Conservation (phyloP, 345 rosid genomes). For the Trapa bicornis region DNA sequence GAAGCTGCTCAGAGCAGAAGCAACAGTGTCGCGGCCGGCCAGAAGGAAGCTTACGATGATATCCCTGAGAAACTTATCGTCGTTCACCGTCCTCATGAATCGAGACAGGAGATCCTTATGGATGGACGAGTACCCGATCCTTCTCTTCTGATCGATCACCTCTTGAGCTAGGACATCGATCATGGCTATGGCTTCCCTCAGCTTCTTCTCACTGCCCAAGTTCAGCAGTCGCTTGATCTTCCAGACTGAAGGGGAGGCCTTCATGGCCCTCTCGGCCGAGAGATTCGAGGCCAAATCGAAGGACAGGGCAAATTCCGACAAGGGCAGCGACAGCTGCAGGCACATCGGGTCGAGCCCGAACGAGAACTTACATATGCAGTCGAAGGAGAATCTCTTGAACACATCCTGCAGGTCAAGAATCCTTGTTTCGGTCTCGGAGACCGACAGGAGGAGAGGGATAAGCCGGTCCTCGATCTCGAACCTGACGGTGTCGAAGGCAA, state of each 20-base stretch:
- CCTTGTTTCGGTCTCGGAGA: slow-evolving; percentile 4
- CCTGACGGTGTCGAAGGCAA: slow-evolving; percentile 40
- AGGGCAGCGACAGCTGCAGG: slow-evolving; percentile 37
- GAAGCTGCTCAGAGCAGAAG: slow-evolving; percentile 40
- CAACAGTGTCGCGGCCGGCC: slow-evolving; percentile 56
- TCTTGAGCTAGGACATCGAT: slow-evolving; percentile 40
- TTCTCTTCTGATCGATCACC: slow-evolving; percentile 33
- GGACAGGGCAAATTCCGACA: slow-evolving; percentile 41
- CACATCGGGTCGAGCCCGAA: slow-evolving; percentile 62
- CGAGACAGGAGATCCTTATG: slow-evolving; percentile 55
- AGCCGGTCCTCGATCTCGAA: slow-evolving; percentile 43
- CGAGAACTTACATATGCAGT: slow-evolving; percentile 44
- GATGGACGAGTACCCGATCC: slow-evolving; percentile 15
- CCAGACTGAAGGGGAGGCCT: slow-evolving; percentile 40
- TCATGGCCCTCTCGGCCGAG: slow-evolving; percentile 55
- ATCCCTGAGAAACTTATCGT: slow-evolving; percentile 40
- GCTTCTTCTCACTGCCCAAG: slow-evolving; percentile 48
- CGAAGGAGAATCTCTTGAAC: slow-evolving; percentile 52
- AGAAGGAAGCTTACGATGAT: slow-evolving; percentile 54
- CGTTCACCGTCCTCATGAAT: slow-evolving; percentile 37
- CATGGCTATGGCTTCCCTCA: slow-evolving; percentile 30
- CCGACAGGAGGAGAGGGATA: slow-evolving; percentile 27
- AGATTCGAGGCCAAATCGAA: slow-evolving; percentile 53
- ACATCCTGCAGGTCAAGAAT: slow-evolving; percentile 47
- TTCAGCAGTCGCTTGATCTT: slow-evolving; percentile 46